Base-by-base conservation (phyloP, 2,329 filamentous ascomycete genomes). In the Alternaria sp. region DNA sequence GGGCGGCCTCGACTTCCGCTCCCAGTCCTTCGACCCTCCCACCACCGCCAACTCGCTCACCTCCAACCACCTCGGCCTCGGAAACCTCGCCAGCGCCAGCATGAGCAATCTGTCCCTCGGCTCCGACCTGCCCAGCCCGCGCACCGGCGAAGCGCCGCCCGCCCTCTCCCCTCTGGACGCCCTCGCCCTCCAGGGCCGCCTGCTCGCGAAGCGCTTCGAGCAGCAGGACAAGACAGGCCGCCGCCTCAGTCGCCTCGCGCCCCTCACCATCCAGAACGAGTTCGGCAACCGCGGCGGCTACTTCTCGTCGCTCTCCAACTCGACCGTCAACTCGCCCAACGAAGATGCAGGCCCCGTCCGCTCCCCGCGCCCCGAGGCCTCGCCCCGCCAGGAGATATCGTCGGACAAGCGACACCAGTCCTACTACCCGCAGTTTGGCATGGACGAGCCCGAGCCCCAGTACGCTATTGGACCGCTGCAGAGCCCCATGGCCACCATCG, bases 131-230 rank as follows among this genome's bases (percentile, higher is more conserved):
- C 83, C 84, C 50, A 84, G 83, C 62, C 84, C 84, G 44, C 82
- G 82, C 60, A 77, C 81, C n/a, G 84, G 84, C 78, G 80, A 89
- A 72, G 87, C 92, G 1, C 95, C 96, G 20, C 96, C 96, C 6
- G 92, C 96, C 56, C 86, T 98, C 60, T 98, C 96, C 8, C 96
- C 96, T 11, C 87, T 99, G 68, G 96, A 99, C 85, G 95, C 95
- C 51, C 96, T 99, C 78, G 95, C 95, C 21, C 87, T 95, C 66
- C 95, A 98, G 77, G 96, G 94, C 72, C 90, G 95, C 61, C 83
- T 96, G 72, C 87, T 99, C 55, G 94, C 94, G 43, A 92, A 89
- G 81, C 92, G 97, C 80, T 88, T 99, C 65, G 91, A 97, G 79
- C 90, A 96, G 67, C 87, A 88, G 74, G 81, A 82, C 63, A 89